A percentile compares a stretch with the other conserved stretches of the same genome.
Evolutionary conservation across 2,329 filamentous ascomycete genomes (phyloP).

Genomic region (Xylariaceae sp.): DNA sequence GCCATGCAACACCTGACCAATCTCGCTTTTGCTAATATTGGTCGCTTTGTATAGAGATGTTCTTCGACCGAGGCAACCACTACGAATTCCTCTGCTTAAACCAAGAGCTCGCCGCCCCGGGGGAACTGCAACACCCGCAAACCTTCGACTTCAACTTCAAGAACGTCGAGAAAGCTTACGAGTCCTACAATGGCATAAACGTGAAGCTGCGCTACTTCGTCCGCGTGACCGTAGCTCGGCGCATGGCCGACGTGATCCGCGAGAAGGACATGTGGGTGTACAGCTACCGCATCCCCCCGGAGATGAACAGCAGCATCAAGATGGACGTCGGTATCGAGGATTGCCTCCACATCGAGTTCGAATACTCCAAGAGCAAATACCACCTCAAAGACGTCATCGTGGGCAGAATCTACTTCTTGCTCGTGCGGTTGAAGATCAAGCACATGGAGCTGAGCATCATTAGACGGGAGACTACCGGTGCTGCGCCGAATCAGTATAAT

Average conservation of each 20-base stretch:
- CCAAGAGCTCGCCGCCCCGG: constrained; percentile 93
- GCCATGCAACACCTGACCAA: background rate
- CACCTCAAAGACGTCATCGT: constrained; percentile 99
- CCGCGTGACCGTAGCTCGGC: constrained; percentile 89
- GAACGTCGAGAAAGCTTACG: constrained; percentile 99
- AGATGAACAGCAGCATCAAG: constrained; percentile 98
- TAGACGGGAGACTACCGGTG: constrained; percentile 90
- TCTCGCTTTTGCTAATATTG: constrained; percentile 3
- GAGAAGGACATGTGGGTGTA: constrained; percentile 99
- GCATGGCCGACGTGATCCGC: constrained; percentile 96
- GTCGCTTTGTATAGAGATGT: constrained; percentile 72
- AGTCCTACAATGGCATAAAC: constrained; percentile 99
- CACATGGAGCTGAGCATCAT: constrained; percentile 99
- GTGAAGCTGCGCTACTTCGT: constrained; percentile 99
- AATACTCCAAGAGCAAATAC: constrained; percentile 99
- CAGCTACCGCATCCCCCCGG: constrained; percentile 94
- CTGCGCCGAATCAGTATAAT: constrained; percentile 97
- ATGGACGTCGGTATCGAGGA: constrained; percentile 99
- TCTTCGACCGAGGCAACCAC: constrained; percentile 98
- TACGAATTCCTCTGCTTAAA: constrained; percentile 98
- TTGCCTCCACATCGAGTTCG: constrained; percentile 98
- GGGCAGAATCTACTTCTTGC: constrained; percentile 94
- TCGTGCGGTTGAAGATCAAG: constrained; percentile 98
- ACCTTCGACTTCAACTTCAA: constrained; percentile 99
- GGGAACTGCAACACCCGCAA: constrained; percentile 97